Conservation (phyloP, 768 basidiomycete genomes). For the Trichaptum fuscoviolaceum region DNA sequence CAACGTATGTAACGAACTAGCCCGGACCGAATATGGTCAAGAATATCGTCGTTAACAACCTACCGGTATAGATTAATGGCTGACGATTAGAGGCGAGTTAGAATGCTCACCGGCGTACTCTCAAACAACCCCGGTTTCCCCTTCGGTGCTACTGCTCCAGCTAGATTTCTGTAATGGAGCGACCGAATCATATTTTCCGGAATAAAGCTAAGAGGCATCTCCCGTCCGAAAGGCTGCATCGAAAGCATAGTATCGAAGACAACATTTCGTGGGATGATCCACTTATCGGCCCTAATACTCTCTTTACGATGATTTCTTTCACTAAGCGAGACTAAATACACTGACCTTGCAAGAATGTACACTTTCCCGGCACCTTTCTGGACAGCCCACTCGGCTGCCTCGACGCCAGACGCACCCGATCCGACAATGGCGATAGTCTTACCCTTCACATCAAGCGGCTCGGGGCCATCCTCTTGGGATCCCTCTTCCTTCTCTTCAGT, state of each 20-base stretch:
- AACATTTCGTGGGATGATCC: slow-evolving; percentile 43
- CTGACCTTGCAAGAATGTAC: slow-evolving; percentile 6
- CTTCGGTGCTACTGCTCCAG: slow-evolving; percentile 36
- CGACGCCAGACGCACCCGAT: slow-evolving; percentile 51
- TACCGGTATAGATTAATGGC: slow-evolving; percentile 10
- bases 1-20: slow-evolving; percentile 43
- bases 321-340: no score
- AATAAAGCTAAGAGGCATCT: slow-evolving; percentile 47
- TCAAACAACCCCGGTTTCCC: slow-evolving; percentile 37
- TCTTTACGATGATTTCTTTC: no score
- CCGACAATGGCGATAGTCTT: slow-evolving; percentile 43
- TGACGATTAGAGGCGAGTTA: background rate
- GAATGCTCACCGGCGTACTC: slow-evolving; percentile 34
- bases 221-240: slow-evolving; percentile 46
- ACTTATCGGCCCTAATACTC: slow-evolving; percentile 23
- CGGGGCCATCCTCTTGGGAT: slow-evolving; percentile 37
- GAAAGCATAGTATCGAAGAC: slow-evolving; percentile 43
- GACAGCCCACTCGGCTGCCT: slow-evolving; percentile 36
- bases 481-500: slow-evolving; percentile 18
- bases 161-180: slow-evolving; percentile 40
- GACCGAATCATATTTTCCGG: slow-evolving; percentile 39
- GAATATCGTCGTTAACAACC: slow-evolving; percentile 50
- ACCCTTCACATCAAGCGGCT: slow-evolving; percentile 26
- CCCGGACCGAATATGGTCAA: slow-evolving; percentile 37
- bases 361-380: slow-evolving; percentile 26